Evolutionary conservation across 176 grass and related monocot species (phyloP), one percentile per base, ranked within the genome.

Genomic region (Cenchrus americanus): DNA sequence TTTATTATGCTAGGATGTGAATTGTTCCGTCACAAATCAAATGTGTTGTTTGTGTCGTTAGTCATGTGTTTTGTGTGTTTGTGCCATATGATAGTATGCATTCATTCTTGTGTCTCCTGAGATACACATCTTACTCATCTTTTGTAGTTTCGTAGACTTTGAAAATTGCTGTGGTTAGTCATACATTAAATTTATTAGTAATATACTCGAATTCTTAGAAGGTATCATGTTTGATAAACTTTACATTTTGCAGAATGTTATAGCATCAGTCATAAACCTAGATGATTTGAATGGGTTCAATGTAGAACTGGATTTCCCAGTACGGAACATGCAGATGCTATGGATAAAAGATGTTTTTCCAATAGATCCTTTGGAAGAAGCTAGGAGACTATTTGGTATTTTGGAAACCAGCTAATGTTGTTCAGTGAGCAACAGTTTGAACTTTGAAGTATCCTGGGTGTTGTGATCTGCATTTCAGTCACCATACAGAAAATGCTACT

Each of bases 311-410:
- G 73, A 89, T 66, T 81, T 66, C 84, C 57, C 88, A 69, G 19
- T 74, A 18, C 77, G 78, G 19, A 82, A 85, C 68, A 79, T 80
- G 77, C 82, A 82, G 52, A 91, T 93, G 73, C 80, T 92, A 61
- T 95, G 87, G 93, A 83, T 95, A 62, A 88, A 62, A 73, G 85
- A 98, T 85, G 87, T 87, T 68, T 75, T 65, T 48, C 62, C 90
- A 79, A 79, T 95, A 50, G 78, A 94, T 91, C 82, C 85, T 87
- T 79, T 94, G 69, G 82, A 92, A 90, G 92, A 94, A 77, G 92
- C 92, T 88, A 62, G 80, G 30, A 94, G 75, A 67, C 66, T 94
- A 47, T 62, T 73, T 78, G 41, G 27, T 81, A 75, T 78, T 92
- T 55, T 94, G 51, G 62, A 57, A 71, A 82, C 48, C 57, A 90